Conservation (phyloP, 2,329 filamentous ascomycete species). For the Albifimbria verrucaria region DNA sequence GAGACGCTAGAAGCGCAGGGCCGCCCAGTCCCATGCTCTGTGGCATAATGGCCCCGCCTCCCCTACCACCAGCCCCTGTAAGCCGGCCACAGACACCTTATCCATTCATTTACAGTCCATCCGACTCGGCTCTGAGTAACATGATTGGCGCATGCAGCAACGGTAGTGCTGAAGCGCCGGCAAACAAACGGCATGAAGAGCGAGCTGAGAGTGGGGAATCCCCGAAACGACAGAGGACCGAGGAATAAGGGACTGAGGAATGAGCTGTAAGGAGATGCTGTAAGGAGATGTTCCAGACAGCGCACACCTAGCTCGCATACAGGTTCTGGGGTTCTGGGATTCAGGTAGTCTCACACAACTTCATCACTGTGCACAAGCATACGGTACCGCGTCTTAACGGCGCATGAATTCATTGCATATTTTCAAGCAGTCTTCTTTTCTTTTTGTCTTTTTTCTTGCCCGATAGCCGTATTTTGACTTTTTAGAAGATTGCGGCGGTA, state of each 20-base stretch:
- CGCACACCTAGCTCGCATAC: neutral
- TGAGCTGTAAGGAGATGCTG: too few species aligned
- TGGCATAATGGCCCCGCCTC: neutral
- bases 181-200: neutral
- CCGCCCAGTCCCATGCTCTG: too few species aligned
- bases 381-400: too few species aligned
- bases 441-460: too few species aligned
- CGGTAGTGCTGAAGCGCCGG: neutral
- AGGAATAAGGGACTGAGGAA: neutral
- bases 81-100: neutral
- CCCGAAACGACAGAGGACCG: neutral
- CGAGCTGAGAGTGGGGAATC: neutral
- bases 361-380: too few species aligned
- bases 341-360: too few species aligned
- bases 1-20: neutral
- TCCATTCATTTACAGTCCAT: neutral
- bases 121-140: neutral
- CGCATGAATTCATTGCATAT: too few species aligned
- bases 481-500: too few species aligned
- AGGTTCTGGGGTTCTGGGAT: neutral
- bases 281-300: too few species aligned
- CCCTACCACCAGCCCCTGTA: neutral
- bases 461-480: too few species aligned
- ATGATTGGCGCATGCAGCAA: neutral
- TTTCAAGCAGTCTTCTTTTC: too few species aligned